Evolutionary conservation across 192 early-diverging fungal genomes (phyloP).

Genomic region (Phycomyces blakesleeanus): DNA sequence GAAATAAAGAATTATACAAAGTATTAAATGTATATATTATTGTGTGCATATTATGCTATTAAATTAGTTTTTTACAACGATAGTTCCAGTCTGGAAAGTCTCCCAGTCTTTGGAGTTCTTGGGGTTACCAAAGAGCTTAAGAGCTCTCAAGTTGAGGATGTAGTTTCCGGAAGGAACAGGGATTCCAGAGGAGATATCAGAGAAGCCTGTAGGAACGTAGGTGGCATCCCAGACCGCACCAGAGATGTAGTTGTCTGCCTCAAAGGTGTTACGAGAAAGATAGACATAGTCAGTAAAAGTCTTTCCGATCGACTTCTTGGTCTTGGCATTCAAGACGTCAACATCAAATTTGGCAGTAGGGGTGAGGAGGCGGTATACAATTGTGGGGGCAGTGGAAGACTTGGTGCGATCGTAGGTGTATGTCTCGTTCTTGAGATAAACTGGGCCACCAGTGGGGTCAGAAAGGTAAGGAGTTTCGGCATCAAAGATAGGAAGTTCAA

Average conservation of each 20-base stretch:
- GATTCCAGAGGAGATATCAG: background rate
- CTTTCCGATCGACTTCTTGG: conserved; percentile 21
- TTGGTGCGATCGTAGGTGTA: conserved; percentile 8
- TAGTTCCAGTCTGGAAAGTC: conserved; percentile 13
- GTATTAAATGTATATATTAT: too few species aligned
- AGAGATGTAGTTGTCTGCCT: conserved; percentile 1
- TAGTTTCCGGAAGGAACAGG: conserved; percentile 25
- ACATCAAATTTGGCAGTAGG: conserved; percentile 19
- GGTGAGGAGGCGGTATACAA: conserved; percentile 24
- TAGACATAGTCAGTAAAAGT: conserved; percentile 9
- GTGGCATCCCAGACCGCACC: conserved; percentile 21
- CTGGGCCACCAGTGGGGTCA: background rate
- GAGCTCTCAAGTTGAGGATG: conserved; percentile 17
- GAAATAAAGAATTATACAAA: too few species aligned
- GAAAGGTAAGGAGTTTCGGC: conserved; percentile 15
- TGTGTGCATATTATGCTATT: too few species aligned
- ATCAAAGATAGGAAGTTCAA: conserved; percentile 46
- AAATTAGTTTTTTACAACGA: conserved; percentile 24
- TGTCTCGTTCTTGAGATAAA: conserved; percentile 8
- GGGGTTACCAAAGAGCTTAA: conserved; percentile 32
- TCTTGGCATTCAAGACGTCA: conserved; percentile 23
- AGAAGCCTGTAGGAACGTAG: conserved; percentile 10
- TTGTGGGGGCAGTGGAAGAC: background rate
- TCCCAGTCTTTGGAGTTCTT: conserved; percentile 23
- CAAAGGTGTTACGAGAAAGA: conserved; percentile 24